These are phyloP conservation scores for Coriolopsis trogii DNA, from an alignment of 1,284 basidiomycete genomes.

Conservation along the genomic window DNA sequence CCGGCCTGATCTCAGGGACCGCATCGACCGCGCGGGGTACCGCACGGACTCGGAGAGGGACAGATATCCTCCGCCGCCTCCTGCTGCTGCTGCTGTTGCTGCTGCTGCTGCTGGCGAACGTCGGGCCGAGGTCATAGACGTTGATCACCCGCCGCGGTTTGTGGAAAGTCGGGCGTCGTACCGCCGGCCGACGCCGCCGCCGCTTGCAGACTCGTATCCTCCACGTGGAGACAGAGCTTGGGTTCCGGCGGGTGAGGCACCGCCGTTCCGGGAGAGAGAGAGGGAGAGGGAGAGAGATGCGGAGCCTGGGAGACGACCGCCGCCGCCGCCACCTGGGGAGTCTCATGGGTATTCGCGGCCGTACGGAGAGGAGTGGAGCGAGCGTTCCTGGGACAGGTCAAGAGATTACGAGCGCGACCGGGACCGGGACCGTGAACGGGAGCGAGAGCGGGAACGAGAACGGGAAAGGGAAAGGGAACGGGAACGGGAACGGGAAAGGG, in stretches of 20 bases:
- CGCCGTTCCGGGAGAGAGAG: slow-evolving; percentile 18
- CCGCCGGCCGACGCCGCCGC: slow-evolving; percentile 28
- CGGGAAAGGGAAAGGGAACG: slow-evolving; percentile 25
- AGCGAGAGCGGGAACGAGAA: slow-evolving; percentile 3
- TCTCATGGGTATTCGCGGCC: slow-evolving; percentile 22
- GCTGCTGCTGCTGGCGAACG: slow-evolving; percentile 27
- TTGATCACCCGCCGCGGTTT: slow-evolving; percentile 27
- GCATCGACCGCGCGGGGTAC: slow-evolving; percentile 21
- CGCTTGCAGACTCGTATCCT: slow-evolving; percentile 24
- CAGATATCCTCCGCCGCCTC: too few species aligned
- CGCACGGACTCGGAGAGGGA: slow-evolving; percentile 26
- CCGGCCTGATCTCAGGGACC: slow-evolving; percentile 25
- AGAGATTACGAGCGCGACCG: slow-evolving; percentile 29
- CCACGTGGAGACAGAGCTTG: slow-evolving; percentile 27
- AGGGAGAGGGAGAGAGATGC: too few species aligned
- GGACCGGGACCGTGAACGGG: not conserved
- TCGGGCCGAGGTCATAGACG: slow-evolving; percentile 30
- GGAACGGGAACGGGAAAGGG: slow-evolving; percentile 29
- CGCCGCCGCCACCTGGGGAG: slow-evolving; percentile 19
- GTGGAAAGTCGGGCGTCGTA: slow-evolving; percentile 24
- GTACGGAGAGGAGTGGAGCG: slow-evolving; percentile 26
- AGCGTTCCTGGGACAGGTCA: slow-evolving; percentile 28
- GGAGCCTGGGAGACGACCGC: slow-evolving; percentile 14
- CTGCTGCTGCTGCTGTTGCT: too few species aligned
- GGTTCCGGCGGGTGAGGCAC: slow-evolving; percentile 27